Evolutionary conservation across 1,284 basidiomycete genomes (phyloP).

Genomic region (Neolentinus lepideus): DNA sequence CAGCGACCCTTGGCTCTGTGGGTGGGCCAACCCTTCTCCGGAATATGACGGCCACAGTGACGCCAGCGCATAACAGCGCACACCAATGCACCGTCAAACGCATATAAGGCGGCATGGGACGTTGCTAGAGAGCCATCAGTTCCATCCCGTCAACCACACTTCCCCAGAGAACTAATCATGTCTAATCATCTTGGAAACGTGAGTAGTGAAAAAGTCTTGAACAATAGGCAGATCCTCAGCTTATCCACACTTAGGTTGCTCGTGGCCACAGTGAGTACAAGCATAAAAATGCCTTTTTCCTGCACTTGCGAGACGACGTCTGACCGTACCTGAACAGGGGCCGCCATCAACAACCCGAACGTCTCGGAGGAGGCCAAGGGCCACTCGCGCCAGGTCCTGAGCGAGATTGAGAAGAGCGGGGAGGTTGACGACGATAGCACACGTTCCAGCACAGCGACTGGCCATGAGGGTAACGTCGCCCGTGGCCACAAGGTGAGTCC

Average conservation of each 20-base stretch:
- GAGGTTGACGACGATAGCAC: neutral
- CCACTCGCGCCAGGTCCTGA: conserved; percentile 1
- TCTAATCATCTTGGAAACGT: neutral
- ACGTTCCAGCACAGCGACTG: too few species aligned
- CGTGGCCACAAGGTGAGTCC: neutral
- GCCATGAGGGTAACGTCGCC: neutral
- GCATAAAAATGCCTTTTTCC: neutral
- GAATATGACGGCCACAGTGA: neutral
- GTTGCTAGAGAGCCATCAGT: neutral
- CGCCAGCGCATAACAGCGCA: neutral
- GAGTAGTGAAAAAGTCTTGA: neutral
- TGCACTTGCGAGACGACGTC: neutral
- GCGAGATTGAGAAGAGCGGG: neutral
- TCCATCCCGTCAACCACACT: neutral
- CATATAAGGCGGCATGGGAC: neutral
- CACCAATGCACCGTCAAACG: neutral
- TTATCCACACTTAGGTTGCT: neutral
- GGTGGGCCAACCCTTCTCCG: neutral
- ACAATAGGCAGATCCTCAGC: neutral
- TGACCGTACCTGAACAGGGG: neutral
- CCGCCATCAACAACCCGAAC: conserved; percentile 1
- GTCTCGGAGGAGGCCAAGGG: conserved; percentile 4
- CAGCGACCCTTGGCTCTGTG: neutral
- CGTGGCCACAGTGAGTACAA: neutral
- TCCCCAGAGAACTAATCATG: neutral